Evolutionary conservation across 148 eudicot genomes (phyloP).

Genomic region (Rhododendron ovatum): DNA sequence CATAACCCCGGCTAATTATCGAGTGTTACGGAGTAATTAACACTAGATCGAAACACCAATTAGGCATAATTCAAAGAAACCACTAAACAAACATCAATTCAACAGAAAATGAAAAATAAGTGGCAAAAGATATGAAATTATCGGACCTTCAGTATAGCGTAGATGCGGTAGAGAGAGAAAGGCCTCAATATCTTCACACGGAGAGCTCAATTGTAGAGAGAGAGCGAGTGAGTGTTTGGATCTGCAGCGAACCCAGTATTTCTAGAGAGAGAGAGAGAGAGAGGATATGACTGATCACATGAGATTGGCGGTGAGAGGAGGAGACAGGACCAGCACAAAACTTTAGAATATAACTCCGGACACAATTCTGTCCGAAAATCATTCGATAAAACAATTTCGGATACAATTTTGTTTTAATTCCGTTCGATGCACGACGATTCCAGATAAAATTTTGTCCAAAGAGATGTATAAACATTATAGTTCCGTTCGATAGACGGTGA

Average conservation of each 20-base stretch:
- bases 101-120: background rate
- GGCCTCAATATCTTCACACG: background rate
- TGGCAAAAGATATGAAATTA: background rate
- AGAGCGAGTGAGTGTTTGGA: background rate
- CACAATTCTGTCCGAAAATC: no score
- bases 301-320: background rate
- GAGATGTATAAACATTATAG: no score
- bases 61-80: background rate
- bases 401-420: no score
- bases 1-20: background rate
- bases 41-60: background rate
- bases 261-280: slow-evolving; percentile 1
- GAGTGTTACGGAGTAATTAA: background rate
- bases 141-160: background rate
- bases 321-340: background rate
- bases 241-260: background rate
- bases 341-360: no score
- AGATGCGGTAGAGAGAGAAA: background rate
- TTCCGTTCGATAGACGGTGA: no score
- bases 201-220: background rate
- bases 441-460: no score
- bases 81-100: background rate
- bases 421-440: no score
- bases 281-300: slow-evolving; percentile 3
- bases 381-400: no score